phyloP scores from a whole-genome alignment of 441 rosid genomes.

The Breynia disticha region DNA sequence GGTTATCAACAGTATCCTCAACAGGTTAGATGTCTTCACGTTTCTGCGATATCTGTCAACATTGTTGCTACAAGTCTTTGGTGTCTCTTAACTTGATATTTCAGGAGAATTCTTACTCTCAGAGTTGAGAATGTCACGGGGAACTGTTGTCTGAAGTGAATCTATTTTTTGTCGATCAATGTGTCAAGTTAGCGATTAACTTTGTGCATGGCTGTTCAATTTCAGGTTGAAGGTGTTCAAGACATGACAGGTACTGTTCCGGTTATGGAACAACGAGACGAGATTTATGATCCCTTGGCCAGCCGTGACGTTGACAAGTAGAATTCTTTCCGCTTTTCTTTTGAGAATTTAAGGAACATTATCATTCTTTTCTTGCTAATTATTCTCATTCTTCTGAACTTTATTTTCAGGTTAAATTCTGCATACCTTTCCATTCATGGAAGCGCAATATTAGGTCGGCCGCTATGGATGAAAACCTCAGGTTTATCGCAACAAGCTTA shows the following conservation, averaged over 20 bases:
- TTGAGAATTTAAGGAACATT: not conserved
- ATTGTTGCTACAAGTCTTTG: no score
- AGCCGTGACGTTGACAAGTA: conserved; percentile 85
- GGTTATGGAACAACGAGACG: conserved; percentile 59
- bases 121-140: no score
- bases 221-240: conserved; percentile 67
- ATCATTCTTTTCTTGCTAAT: conserved; percentile 5
- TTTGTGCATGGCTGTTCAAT: not conserved
- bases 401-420: conserved; percentile 62
- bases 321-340: conserved; percentile 8
- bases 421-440: conserved; percentile 73
- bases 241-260: conserved; percentile 49
- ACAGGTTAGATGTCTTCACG: conserved; percentile 34
- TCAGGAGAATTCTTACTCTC: no score
- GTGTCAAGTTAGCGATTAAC: not conserved
- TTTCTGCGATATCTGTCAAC: not conserved
- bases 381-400: conserved; percentile 10
- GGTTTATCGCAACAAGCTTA: conserved; percentile 38
- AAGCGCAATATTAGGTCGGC: conserved; percentile 59
- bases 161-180: no score
- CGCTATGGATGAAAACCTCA: conserved; percentile 58
- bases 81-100: no score
- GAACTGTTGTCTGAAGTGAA: no score
- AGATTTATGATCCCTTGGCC: conserved; percentile 70
- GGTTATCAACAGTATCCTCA: conserved; percentile 85